Evolutionary conservation across 2,329 filamentous ascomycete species (phyloP), one percentile per base, ranked within the genome.

Genomic region (Fusarium nanum): DNA sequence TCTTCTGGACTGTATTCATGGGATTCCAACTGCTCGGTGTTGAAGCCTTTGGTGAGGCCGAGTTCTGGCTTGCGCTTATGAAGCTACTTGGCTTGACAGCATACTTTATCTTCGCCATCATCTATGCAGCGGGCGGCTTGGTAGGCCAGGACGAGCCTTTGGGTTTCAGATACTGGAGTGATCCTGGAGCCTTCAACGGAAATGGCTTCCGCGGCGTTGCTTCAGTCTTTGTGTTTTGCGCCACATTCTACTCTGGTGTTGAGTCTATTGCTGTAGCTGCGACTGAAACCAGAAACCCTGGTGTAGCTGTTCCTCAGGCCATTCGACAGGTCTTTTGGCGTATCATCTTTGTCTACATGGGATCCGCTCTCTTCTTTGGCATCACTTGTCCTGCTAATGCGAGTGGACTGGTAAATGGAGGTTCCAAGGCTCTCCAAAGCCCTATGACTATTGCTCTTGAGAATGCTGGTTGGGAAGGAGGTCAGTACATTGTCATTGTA

Each of bases 31-130:
- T 93, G 34, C 82, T 93, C 2, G 91, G 91, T 2, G 89, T 94
- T 2, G 88, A 90, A 72, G 88, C 90, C 6, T 94, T 93, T 76
- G 92, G 92, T 16, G 92, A 94, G 76, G 88, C 91, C 12, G 92
- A 95, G 76, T 93, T 94, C 75, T 94, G 91, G 91, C 86, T 94
- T 60, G 90, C 91, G 1, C 84, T 91, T 18, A 80, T 93, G 76
- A 94, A 94, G 76, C 85, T 94, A 7, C 77, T 89, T 5, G 90
- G 91, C 2, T 81, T 94, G 2, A 81, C 91, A 3, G 91, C 91
- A 2, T 93, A 91, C 78, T 92, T 92, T 78, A 82, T 94, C 69
- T 93, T 93, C 73, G 87, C 90, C 52, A 91, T 93, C 62, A 82
- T 93, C 61, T 92, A 93, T 71, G 88, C 90, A 2, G 85, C 90